Percentiles rank a stretch among this genome's conserved stretches.
These are phyloP conservation scores for Emergomyces pasteurianus DNA, from an alignment of 2,329 filamentous ascomycete species.

Conservation along the genomic window DNA sequence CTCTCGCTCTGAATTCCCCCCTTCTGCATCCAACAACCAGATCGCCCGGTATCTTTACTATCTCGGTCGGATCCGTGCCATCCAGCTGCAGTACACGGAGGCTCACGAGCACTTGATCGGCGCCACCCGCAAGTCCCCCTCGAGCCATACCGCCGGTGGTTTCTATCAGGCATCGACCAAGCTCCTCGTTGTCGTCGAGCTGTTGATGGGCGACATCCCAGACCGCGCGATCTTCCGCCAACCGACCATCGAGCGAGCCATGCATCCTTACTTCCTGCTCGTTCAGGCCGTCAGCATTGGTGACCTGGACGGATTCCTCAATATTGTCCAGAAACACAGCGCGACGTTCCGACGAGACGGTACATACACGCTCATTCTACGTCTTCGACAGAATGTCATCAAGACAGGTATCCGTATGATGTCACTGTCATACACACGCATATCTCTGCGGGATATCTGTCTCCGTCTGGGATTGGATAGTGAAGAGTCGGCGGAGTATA, in stretches of 20 bases:
- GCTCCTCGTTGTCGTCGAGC: constrained; percentile 88
- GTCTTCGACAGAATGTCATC: constrained; percentile 95
- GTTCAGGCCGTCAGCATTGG: constrained; percentile 95
- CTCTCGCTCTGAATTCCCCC: constrained; percentile 88
- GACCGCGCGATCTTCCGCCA: constrained; percentile 91
- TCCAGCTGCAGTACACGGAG: constrained; percentile 93
- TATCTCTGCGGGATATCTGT: constrained; percentile 93
- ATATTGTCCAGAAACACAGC: constrained; percentile 67
- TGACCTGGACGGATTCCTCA: constrained; percentile 86
- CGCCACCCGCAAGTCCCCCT: constrained; percentile 88
- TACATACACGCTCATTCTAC: constrained; percentile 89
- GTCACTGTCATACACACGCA: constrained; percentile 93
- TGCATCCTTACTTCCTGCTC: constrained; percentile 86
- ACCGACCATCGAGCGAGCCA: constrained; percentile 69
- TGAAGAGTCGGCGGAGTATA: constrained; percentile 97
- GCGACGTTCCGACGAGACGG: constrained; percentile 83
- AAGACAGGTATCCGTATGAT: constrained; percentile 99
- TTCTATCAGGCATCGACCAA: constrained; percentile 96
- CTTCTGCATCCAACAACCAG: constrained; percentile 93
- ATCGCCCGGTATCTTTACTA: constrained; percentile 97
- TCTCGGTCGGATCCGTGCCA: constrained; percentile 86
- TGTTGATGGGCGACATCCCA: constrained; percentile 97
- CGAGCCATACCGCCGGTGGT: constrained; percentile 74
- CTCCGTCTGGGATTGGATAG: constrained; percentile 85
- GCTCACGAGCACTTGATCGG: constrained; percentile 89